A percentile compares a stretch with the other conserved stretches of the same genome.
Conservation (phyloP, 2,329 filamentous ascomycete genomes). For the Beauveria medogensis region DNA sequence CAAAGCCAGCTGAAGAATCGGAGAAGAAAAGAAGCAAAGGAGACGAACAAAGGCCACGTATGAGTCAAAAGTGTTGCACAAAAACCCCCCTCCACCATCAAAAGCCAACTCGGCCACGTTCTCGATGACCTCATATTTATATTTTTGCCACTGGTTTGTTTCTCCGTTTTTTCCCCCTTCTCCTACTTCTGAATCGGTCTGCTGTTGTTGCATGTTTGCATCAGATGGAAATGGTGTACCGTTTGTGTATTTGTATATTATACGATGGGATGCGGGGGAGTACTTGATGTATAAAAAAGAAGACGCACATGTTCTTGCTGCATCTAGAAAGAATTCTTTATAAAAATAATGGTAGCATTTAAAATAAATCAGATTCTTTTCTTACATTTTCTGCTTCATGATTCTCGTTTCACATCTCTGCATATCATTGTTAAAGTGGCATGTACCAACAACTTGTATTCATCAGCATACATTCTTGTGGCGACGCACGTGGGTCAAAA, state of each 20-base stretch:
- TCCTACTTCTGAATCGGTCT: neutral
- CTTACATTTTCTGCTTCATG: neutral
- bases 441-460: too few species aligned
- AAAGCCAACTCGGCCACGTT: neutral
- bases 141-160: neutral
- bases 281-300: neutral
- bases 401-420: too few species aligned
- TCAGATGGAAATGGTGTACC: neutral
- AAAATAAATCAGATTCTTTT: neutral
- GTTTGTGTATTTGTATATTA: slow-evolving; percentile 5
- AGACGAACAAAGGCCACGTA: neutral
- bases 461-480: too few species aligned
- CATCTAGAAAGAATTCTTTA: neutral
- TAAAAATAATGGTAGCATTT: neutral
- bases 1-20: neutral
- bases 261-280: neutral
- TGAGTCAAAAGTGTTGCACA: neutral
- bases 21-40: neutral
- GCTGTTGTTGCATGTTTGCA: neutral
- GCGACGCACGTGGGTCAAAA: too few species aligned
- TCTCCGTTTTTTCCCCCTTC: neutral
- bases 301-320: neutral
- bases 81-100: neutral
- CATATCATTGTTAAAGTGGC: too few species aligned
- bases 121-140: neutral